Evolutionary conservation across 169 alveolate species (phyloP), one percentile per base, ranked within the genome.

Genomic region (Ichthyophthirius multifiliis): DNA sequence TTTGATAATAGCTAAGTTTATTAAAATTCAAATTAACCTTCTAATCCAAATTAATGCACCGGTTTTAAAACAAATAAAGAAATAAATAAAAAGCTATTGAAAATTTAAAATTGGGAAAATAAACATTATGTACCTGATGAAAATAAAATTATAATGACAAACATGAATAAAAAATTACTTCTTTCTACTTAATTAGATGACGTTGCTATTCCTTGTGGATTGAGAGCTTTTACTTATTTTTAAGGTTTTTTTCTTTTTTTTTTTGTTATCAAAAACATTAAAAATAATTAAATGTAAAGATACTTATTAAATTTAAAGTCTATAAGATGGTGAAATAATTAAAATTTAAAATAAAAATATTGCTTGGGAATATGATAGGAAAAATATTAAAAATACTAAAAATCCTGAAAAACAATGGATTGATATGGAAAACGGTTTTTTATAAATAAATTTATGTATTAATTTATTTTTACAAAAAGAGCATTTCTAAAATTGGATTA

Each of bases 401-500:
- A 20, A 82, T 30, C 35, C 82, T 7, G 34, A 81, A 55, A 23
- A 41, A 13, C 76, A 65, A 10, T 93, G 97, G 95, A 74, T 80
- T 34, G 89, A 92, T 64, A 79, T 90, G 7, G 83, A 74, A 43
- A 75, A 55, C 31, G 71, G 71, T 55, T 10, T 27, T 27, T 3
- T 55, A 1, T 55, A 12, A 6, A 10, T 15, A 20, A 55, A 10
- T 10, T 47, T n/a, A 18, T 3, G 18, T 12, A 9, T 41, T 41
- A 9, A 41, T 41, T 41, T 41, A 9, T 13, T 41, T 41, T 41
- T 9, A 55, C 13, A 47, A 27, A 44, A 94, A 83, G 96, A 92
- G 27, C 94, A 90, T 55, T 94, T 94, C 74, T 90, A 90, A 23
- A 94, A 85, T 3, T 94, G 97, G 96, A 94, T 94, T 96, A 88